Conservation (phyloP, 169 alveolate genomes). For the Cystoisospora suis region DNA sequence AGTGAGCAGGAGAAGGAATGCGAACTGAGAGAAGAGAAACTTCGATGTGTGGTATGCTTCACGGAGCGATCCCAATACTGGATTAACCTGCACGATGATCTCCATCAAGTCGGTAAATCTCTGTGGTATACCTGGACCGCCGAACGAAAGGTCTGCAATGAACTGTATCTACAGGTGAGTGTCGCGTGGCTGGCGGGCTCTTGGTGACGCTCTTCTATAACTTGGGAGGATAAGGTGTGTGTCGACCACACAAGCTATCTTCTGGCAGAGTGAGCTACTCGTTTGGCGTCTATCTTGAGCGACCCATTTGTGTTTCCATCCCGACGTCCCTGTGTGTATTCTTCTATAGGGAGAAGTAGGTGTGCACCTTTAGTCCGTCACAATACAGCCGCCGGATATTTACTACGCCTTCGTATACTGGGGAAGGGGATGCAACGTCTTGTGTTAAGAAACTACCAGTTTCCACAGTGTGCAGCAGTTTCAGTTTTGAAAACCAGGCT, state of each 20-base stretch:
- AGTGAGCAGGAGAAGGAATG: neutral
- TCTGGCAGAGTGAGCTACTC: neutral
- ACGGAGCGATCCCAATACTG: constrained; percentile 15
- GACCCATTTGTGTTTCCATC: too few species aligned
- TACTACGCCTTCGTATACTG: too few species aligned
- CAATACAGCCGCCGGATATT: too few species aligned
- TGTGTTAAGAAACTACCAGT: too few species aligned
- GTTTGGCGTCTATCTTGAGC: too few species aligned
- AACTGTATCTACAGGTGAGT: constrained; percentile 39
- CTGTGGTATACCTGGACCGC: constrained; percentile 53
- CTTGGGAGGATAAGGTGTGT: too few species aligned
- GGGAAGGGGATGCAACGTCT: too few species aligned
- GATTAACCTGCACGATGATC: constrained; percentile 42
- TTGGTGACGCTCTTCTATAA: neutral
- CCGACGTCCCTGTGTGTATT: too few species aligned
- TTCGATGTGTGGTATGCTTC: constrained; percentile 59
- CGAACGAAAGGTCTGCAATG: constrained; percentile 20
- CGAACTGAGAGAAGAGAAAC: constrained; percentile 6
- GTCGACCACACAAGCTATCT: neutral
- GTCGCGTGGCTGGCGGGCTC: neutral
- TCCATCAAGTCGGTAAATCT: constrained; percentile 7
- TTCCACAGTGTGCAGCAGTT: too few species aligned
- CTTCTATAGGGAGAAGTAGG: too few species aligned
- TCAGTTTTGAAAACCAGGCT: too few species aligned
- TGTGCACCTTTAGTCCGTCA: too few species aligned